Percentiles rank a stretch among this genome's conserved stretches.
phyloP scores from a whole-genome alignment of 202 grass and related monocot genomes.

The Tripidium arundinaceum region DNA sequence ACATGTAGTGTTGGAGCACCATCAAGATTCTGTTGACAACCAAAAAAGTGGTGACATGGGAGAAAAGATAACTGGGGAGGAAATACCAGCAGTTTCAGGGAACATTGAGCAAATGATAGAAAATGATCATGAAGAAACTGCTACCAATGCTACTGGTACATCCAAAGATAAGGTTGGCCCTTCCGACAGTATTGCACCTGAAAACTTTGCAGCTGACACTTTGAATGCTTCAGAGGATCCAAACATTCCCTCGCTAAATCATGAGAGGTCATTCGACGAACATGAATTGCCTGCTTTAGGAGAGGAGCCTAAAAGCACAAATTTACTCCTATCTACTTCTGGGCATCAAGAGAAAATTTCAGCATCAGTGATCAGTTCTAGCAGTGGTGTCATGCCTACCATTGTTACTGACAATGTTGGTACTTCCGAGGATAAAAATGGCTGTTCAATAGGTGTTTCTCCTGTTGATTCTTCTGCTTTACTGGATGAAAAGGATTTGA shows the following conservation, averaged over 20 bases:
- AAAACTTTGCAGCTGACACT: conserved; percentile 16
- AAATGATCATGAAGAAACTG: no score
- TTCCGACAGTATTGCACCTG: neutral
- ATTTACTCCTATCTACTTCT: conserved; percentile 16
- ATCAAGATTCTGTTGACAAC: conserved; percentile 33
- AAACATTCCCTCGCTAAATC: conserved; percentile 21
- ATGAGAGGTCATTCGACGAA: conserved; percentile 29
- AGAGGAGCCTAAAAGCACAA: conserved; percentile 21
- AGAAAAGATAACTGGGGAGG: conserved; percentile 4
- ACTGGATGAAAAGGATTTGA: conserved; percentile 20
- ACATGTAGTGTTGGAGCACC: conserved; percentile 21
- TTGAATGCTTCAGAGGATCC: conserved; percentile 9
- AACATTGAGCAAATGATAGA: no score
- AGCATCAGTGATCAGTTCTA: conserved; percentile 13
- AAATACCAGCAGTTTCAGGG: no score
- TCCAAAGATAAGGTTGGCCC: no score
- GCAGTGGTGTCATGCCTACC: neutral
- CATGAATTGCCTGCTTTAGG: conserved; percentile 11
- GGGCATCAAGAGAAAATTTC: conserved; percentile 17
- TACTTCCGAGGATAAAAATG: conserved; percentile 18
- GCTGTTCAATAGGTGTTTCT: conserved; percentile 27
- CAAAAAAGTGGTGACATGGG: conserved; percentile 18
- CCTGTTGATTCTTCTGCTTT: conserved; percentile 19
- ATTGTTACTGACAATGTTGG: conserved; percentile 14
- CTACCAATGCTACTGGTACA: no score